Conservation (phyloP, 805 yeast genomes). For the Cyberlindnera maritima region DNA sequence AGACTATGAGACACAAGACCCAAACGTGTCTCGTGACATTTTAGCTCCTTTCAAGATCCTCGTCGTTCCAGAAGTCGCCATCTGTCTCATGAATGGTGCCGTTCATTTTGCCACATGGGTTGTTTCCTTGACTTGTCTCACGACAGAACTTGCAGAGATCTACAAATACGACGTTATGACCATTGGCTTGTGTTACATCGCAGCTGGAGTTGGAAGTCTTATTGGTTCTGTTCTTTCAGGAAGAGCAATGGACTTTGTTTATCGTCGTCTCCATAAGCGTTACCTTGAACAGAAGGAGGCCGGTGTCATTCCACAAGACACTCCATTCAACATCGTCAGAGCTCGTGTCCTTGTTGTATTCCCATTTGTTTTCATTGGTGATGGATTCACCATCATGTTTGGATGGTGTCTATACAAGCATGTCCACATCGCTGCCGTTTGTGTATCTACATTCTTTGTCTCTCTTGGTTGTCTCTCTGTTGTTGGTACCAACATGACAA, state of each 20-base stretch:
- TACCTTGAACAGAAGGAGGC: constrained; percentile 18
- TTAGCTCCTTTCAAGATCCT: constrained; percentile 44
- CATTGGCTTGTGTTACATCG: constrained; percentile 72
- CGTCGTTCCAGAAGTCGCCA: constrained; percentile 40
- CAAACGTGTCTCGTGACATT: constrained; percentile 25
- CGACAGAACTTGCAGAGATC: constrained; percentile 47
- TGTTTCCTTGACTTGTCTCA: constrained; percentile 60
- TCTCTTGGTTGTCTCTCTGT: constrained; percentile 59
- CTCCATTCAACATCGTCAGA: constrained; percentile 49
- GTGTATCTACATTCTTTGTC: constrained; percentile 55
- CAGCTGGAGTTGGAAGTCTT: constrained; percentile 69
- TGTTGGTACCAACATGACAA: constrained; percentile 55
- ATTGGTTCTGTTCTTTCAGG: constrained; percentile 62
- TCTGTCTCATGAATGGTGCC: constrained; percentile 55
- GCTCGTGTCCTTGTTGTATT: constrained; percentile 50
- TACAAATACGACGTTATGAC: constrained; percentile 53
- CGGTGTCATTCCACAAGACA: constrained; percentile 24
- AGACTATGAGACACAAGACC: constrained; percentile 30
- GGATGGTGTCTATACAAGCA: constrained; percentile 69
- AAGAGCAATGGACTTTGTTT: constrained; percentile 43
- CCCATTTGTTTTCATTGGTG: constrained; percentile 40
- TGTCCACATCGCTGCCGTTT: constrained; percentile 9
- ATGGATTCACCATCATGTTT: constrained; percentile 46
- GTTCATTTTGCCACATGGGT: constrained; percentile 70
- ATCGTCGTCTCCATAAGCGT: constrained; percentile 30